These are phyloP conservation scores for Kwoniella newhampshirensis DNA, from an alignment of 768 basidiomycete genomes.

Conservation along the genomic window DNA sequence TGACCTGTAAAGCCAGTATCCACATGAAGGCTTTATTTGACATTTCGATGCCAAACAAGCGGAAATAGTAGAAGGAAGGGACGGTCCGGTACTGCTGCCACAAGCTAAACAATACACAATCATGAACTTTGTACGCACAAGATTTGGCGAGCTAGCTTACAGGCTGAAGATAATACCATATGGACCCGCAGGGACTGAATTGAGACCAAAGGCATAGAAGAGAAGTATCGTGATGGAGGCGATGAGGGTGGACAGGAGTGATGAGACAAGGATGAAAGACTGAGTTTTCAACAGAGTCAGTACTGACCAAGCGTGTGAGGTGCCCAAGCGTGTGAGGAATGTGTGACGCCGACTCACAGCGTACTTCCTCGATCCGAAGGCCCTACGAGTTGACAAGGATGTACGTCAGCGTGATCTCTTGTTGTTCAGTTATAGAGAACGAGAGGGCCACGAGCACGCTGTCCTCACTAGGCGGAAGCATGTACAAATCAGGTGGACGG, in stretches of 20 bases:
- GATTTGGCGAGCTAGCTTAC: slow-evolving; percentile 27
- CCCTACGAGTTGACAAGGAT: too few species aligned
- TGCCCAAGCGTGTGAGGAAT: not conserved
- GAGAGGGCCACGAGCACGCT: too few species aligned
- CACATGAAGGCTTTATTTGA: slow-evolving; percentile 77
- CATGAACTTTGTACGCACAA: not conserved
- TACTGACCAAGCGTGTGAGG: not conserved
- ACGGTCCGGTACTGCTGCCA: slow-evolving; percentile 81
- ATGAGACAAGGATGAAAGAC: slow-evolving; percentile 75
- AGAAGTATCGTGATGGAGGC: slow-evolving; percentile 68
- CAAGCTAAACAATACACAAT: slow-evolving; percentile 57
- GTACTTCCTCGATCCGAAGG: slow-evolving; percentile 83
- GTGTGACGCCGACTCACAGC: slow-evolving; percentile 59
- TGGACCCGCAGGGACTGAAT: slow-evolving; percentile 73
- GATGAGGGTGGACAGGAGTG: slow-evolving; percentile 65
- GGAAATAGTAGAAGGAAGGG: slow-evolving; percentile 72
- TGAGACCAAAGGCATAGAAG: slow-evolving; percentile 68
- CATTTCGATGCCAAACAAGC: slow-evolving; percentile 69
- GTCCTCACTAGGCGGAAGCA: too few species aligned
- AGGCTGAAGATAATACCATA: slow-evolving; percentile 66
- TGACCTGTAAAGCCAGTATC: slow-evolving; percentile 70
- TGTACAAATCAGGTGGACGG: not conserved
- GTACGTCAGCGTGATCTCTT: too few species aligned
- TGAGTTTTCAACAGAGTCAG: slow-evolving; percentile 50
- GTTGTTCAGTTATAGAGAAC: too few species aligned